These are phyloP conservation scores for Mucor plumbeus DNA, from an alignment of 371 early-diverging fungal species.

Conservation along the genomic window DNA sequence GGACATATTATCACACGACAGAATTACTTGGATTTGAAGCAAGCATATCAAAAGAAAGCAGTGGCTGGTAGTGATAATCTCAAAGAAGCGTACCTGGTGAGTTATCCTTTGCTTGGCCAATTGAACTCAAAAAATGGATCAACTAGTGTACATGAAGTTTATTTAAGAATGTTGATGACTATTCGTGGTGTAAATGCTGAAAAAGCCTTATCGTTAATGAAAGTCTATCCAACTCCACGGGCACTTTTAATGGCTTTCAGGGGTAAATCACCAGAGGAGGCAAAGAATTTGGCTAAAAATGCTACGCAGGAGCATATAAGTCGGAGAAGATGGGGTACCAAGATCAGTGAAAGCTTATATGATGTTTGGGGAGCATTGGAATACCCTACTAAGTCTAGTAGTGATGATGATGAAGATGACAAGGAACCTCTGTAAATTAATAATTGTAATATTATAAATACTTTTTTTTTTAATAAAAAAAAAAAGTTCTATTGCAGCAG, in stretches of 20 bases:
- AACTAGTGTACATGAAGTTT: conserved; percentile 71
- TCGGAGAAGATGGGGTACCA: conserved; percentile 56
- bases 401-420: background rate
- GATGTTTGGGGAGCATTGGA: conserved; percentile 61
- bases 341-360: conserved; percentile 58
- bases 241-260: conserved; percentile 52
- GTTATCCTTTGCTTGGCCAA: conserved; percentile 62
- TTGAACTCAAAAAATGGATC: conserved; percentile 76
- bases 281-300: conserved; percentile 41
- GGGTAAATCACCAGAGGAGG: conserved; percentile 32
- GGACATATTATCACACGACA: conserved; percentile 55
- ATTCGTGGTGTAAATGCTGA: conserved; percentile 83
- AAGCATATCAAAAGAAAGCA: conserved; percentile 18
- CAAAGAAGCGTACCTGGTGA: conserved; percentile 45
- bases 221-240: conserved; percentile 72
- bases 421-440: background rate
- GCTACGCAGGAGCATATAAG: conserved; percentile 42
- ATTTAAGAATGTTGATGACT: conserved; percentile 81
- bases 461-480: too few relatives aligned
- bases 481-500: too few relatives aligned
- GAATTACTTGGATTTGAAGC: conserved; percentile 58
- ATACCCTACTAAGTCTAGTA: background rate
- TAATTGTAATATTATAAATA: too few relatives aligned
- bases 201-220: conserved; percentile 75
- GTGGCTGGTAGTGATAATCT: background rate